Percentiles rank a stretch among this genome's conserved stretches.
Conservation (phyloP, 1,284 basidiomycete genomes). For the Sanghuangporus baumii region DNA sequence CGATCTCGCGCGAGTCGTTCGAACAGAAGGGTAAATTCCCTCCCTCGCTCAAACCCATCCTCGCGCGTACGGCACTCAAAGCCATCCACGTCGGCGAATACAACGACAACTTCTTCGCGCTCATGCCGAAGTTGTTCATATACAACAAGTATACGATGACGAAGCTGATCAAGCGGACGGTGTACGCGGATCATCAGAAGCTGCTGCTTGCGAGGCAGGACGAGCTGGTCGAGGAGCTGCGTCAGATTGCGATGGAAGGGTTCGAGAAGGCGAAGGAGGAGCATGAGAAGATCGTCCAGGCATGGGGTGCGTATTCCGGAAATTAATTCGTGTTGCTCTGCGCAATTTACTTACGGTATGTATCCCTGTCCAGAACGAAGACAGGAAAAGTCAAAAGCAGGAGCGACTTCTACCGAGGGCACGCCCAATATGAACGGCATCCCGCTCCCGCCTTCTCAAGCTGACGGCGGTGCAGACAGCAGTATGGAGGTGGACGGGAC, state of each 20-base stretch:
- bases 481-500: conserved; percentile 34
- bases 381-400: conserved; percentile 46
- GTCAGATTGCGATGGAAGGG: conserved; percentile 51
- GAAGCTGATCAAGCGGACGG: conserved; percentile 81
- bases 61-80: conserved; percentile 67
- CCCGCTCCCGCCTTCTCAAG: conserved; percentile 19
- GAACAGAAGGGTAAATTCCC: conserved; percentile 86
- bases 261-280: conserved; percentile 68
- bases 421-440: conserved; percentile 20
- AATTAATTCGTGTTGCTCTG: conserved; percentile 4
- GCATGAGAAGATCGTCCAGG: conserved; percentile 57
- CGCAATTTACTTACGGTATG: conserved; percentile 1
- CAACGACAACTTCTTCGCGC: conserved; percentile 86
- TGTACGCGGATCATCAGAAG: conserved; percentile 63
- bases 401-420: conserved; percentile 34
- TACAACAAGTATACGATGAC: conserved; percentile 92
- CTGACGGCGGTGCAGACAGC: conserved; percentile 25
- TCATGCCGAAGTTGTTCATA: conserved; percentile 83
- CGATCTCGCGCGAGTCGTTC: conserved; percentile 63
- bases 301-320: conserved; percentile 49
- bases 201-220: conserved; percentile 61
- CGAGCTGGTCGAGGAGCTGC: conserved; percentile 53
- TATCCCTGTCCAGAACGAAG: conserved; percentile 42
- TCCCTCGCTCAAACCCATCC: conserved; percentile 66
- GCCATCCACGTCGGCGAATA: conserved; percentile 85